Evolutionary conservation across 768 basidiomycete species (phyloP).

Genomic region (Leccinum disarticulatum): DNA sequence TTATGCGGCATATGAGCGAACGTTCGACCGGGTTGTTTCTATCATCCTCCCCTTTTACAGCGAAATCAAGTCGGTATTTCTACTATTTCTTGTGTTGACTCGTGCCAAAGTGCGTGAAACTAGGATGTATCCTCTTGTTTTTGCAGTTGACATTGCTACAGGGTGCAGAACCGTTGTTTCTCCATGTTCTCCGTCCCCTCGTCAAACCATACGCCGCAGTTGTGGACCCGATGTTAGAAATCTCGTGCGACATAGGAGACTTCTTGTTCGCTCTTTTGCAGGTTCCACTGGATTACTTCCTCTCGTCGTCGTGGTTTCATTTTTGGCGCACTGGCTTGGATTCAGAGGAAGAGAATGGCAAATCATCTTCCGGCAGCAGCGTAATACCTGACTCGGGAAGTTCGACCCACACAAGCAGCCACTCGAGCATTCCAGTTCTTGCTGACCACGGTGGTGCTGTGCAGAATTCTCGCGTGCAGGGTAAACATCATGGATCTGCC

Average conservation of each 20-base stretch:
- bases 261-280: slow-evolving; percentile 45
- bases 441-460: slow-evolving; percentile 5
- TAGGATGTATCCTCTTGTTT: background rate
- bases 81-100: slow-evolving; percentile 74
- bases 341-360: slow-evolving; percentile 8
- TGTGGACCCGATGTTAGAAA: slow-evolving; percentile 63
- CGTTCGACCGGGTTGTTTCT: slow-evolving; percentile 61
- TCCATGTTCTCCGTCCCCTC: slow-evolving; percentile 77
- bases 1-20: slow-evolving; percentile 65
- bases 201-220: slow-evolving; percentile 71
- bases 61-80: slow-evolving; percentile 71
- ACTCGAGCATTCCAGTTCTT: slow-evolving; percentile 15
- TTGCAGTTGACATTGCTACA: slow-evolving; percentile 31
- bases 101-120: slow-evolving; percentile 61
- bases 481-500: slow-evolving; percentile 9
- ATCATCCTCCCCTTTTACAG: slow-evolving; percentile 82
- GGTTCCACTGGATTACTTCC: slow-evolving; percentile 40
- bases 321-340: slow-evolving; percentile 18
- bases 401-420: slow-evolving; percentile 7
- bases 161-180: slow-evolving; percentile 85
- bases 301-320: slow-evolving; percentile 33
- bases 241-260: slow-evolving; percentile 64
- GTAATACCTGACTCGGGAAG: slow-evolving; percentile 4
- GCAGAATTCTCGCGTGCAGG: slow-evolving; percentile 10
- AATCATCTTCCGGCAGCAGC: slow-evolving; percentile 1